A percentile compares a stretch with the other conserved stretches of the same genome.
phyloP scores from a whole-genome alignment of 2,329 filamentous ascomycete species.

The Trichoderma guizhouense region DNA sequence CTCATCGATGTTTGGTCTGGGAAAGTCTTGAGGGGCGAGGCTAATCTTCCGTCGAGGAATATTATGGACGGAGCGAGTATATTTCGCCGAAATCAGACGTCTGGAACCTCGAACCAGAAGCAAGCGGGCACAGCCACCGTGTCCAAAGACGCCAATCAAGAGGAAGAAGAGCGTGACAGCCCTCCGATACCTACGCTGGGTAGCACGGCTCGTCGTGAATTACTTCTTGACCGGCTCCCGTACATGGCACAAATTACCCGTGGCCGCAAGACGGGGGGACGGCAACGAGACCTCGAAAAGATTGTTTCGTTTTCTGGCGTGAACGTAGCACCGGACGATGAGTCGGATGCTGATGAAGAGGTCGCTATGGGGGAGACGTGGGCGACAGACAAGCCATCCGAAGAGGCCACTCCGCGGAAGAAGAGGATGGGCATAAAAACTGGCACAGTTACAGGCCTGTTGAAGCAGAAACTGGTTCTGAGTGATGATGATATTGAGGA shows the following conservation, averaged over 20 bases:
- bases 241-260: conserved; percentile 71
- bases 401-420: conserved; percentile 51
- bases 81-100: conserved; percentile 44
- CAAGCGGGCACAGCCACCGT: conserved; percentile 21
- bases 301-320: conserved; percentile 66
- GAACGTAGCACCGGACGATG: conserved; percentile 44
- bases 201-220: conserved; percentile 64
- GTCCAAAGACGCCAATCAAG: conserved; percentile 19
- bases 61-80: conserved; percentile 46
- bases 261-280: conserved; percentile 38
- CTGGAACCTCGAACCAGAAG: conserved; percentile 33
- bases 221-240: conserved; percentile 81
- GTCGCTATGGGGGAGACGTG: conserved; percentile 46
- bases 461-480: conserved; percentile 65
- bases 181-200: conserved; percentile 56
- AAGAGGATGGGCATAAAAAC: conserved; percentile 39
- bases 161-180: conserved; percentile 22
- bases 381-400: conserved; percentile 60
- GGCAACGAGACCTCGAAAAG: conserved; percentile 60
- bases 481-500: conserved; percentile 87
- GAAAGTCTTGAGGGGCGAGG: conserved; percentile 56
- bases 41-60: conserved; percentile 33
- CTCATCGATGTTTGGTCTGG: conserved; percentile 67
- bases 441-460: conserved; percentile 39
- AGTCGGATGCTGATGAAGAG: conserved; percentile 45